These are phyloP conservation scores for Excoecaria cochinchinensis DNA, from an alignment of 345 rosid genomes.

Conservation along the genomic window DNA sequence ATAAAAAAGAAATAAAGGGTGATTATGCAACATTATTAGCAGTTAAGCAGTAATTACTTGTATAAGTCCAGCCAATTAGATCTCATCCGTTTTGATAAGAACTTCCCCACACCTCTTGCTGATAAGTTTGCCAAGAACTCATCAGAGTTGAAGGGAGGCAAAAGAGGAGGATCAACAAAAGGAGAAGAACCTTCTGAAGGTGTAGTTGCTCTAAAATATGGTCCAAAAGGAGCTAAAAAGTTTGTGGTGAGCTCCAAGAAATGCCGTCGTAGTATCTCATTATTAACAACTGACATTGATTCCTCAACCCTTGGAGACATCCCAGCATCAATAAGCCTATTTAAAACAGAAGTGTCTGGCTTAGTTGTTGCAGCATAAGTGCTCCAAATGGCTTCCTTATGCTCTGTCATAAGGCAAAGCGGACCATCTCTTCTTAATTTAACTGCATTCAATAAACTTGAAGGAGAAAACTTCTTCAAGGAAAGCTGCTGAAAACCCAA, in stretches of 20 bases:
- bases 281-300: constrained; percentile 97
- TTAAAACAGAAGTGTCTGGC: constrained; percentile 93
- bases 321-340: constrained; percentile 94
- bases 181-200: constrained; percentile 94
- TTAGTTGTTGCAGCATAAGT: constrained; percentile 73
- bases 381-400: constrained; percentile 98
- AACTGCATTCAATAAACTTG: constrained; percentile 72
- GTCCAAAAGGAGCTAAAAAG: constrained; percentile 96
- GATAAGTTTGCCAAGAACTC: constrained; percentile 78
- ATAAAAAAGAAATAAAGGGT: constrained; percentile 3
- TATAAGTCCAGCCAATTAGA: constrained; percentile 95
- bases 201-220: constrained; percentile 67
- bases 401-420: constrained; percentile 94
- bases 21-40: not conserved
- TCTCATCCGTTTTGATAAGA: constrained; percentile 87
- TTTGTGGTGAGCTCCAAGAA: constrained; percentile 97
- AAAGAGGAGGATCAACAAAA: constrained; percentile 81
- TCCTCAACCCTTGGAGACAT: constrained; percentile 94
- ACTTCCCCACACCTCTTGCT: constrained; percentile 91
- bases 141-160: constrained; percentile 56
- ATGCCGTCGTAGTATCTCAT: constrained; percentile 91
- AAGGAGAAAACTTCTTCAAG: constrained; percentile 83
- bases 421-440: constrained; percentile 94
- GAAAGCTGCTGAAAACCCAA: constrained; percentile 76
- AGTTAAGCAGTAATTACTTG: constrained; percentile 47